phyloP scores from a whole-genome alignment of 2,329 filamentous ascomycete species.

The Penicillium frequentans region DNA sequence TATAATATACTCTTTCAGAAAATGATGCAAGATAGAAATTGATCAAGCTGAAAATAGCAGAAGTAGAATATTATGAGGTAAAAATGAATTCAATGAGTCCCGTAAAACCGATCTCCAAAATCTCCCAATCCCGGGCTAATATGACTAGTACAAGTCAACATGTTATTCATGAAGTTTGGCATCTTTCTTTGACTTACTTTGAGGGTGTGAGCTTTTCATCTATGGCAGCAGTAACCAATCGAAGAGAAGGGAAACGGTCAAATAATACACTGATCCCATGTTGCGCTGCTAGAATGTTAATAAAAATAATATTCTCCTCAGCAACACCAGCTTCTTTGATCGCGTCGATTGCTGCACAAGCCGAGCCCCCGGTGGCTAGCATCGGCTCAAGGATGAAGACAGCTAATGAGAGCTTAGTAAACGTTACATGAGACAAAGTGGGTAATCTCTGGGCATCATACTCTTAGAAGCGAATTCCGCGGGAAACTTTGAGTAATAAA shows the following conservation, averaged over 20 bases:
- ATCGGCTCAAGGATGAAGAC: conserved; percentile 16
- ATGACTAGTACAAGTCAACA: conserved; percentile 22
- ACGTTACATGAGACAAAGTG: neutral
- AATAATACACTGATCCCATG: conserved; percentile 6
- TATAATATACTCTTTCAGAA: neutral
- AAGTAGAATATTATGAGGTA: neutral
- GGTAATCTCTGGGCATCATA: neutral
- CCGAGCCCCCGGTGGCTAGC: conserved; percentile 16
- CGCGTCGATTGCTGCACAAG: conserved; percentile 10
- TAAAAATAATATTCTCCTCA: conserved; percentile 14
- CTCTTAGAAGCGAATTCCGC: conserved; percentile 13
- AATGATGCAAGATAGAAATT: neutral
- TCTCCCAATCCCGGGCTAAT: conserved; percentile 38
- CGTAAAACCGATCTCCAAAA: conserved; percentile 35
- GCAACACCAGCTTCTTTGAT: conserved; percentile 7
- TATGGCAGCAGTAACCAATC: conserved; percentile 10
- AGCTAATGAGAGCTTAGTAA: conserved; percentile 1
- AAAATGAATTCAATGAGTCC: neutral
- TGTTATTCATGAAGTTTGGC: neutral
- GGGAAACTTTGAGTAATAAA: conserved; percentile 32
- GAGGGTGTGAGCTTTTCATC: conserved; percentile 7
- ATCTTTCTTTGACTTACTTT: neutral
- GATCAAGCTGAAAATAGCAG: neutral
- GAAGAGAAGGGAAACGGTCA: conserved; percentile 5
- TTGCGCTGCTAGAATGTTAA: conserved; percentile 9